phyloP scores from a whole-genome alignment of 495 filamentous ascomycete species.

The Parachaetomium inaequale region DNA sequence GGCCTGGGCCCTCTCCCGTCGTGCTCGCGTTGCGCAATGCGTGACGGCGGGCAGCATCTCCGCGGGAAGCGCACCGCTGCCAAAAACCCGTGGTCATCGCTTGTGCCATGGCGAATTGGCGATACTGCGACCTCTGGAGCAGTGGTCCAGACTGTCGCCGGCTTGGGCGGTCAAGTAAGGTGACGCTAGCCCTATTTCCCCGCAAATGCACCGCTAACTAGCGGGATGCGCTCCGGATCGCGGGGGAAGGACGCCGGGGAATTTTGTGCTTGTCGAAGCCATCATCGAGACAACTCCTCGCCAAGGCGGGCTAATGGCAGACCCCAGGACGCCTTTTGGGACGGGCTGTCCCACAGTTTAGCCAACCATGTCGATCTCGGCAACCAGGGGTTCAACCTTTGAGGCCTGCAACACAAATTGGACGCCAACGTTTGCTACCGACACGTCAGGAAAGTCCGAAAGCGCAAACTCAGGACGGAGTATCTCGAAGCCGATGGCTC shows the following conservation, averaged over 20 bases:
- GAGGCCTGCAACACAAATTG: too few species aligned
- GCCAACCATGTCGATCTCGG: too few species aligned
- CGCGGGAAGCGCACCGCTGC: slow-evolving; percentile 21
- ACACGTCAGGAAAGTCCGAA: too few species aligned
- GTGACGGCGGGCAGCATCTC: slow-evolving; percentile 26
- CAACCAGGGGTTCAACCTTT: too few species aligned
- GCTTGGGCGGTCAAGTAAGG: neutral
- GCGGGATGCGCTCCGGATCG: slow-evolving; percentile 9
- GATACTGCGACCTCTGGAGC: neutral
- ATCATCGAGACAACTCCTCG: too few species aligned
- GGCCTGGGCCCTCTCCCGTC: slow-evolving; percentile 19
- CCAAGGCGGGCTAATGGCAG: too few species aligned
- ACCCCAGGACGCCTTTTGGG: too few species aligned
- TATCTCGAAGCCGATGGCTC: too few species aligned
- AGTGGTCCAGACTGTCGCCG: neutral
- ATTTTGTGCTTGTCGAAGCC: too few species aligned
- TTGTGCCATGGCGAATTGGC: neutral
- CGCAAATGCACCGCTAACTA: neutral
- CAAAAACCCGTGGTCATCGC: neutral
- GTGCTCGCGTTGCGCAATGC: slow-evolving; percentile 20
- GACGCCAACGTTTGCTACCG: too few species aligned
- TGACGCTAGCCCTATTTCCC: slow-evolving; percentile 12
- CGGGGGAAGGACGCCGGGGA: slow-evolving; percentile 8
- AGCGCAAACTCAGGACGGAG: too few species aligned
- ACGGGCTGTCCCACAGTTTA: too few species aligned